These are phyloP conservation scores for Carex arenaria DNA, from an alignment of 202 grass and related monocot genomes.

Conservation along the genomic window DNA sequence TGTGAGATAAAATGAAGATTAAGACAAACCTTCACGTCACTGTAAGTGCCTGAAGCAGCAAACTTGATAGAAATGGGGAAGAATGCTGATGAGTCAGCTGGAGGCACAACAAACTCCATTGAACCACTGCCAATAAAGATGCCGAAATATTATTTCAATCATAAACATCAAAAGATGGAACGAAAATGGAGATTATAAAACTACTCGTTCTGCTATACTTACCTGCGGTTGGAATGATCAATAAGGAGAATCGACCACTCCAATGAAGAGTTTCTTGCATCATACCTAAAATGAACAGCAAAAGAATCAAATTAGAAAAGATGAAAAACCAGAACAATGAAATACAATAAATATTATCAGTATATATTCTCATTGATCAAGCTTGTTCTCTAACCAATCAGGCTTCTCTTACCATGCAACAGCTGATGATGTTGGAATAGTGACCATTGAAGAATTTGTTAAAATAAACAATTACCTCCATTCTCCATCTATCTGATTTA, in stretches of 20 bases:
- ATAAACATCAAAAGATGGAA: constrained; percentile 7
- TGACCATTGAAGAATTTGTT: background rate
- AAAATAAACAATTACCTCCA: constrained; percentile 62
- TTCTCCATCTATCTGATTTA: constrained; percentile 82
- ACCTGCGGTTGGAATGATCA: constrained; percentile 78
- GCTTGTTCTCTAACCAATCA: background rate
- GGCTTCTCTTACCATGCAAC: background rate
- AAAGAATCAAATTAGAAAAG: constrained; percentile 8
- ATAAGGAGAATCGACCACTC: constrained; percentile 81
- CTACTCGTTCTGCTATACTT: background rate
- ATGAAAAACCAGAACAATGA: background rate
- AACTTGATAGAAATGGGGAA: constrained; percentile 76
- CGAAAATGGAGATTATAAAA: background rate
- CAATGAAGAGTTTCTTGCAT: constrained; percentile 67
- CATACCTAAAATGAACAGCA: constrained; percentile 44
- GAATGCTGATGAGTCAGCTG: constrained; percentile 66
- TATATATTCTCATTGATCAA: constrained; percentile 4
- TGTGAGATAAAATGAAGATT: background rate
- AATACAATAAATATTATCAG: background rate
- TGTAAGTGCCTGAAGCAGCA: constrained; percentile 67
- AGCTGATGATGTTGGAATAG: background rate
- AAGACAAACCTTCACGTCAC: constrained; percentile 63
- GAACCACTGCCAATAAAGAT: constrained; percentile 55
- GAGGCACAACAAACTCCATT: constrained; percentile 84
- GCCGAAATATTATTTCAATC: background rate